Percentiles rank a stretch among this genome's conserved stretches.
Evolutionary conservation across 768 basidiomycete species (phyloP).

Genomic region (Candolleomyces efflorescens): DNA sequence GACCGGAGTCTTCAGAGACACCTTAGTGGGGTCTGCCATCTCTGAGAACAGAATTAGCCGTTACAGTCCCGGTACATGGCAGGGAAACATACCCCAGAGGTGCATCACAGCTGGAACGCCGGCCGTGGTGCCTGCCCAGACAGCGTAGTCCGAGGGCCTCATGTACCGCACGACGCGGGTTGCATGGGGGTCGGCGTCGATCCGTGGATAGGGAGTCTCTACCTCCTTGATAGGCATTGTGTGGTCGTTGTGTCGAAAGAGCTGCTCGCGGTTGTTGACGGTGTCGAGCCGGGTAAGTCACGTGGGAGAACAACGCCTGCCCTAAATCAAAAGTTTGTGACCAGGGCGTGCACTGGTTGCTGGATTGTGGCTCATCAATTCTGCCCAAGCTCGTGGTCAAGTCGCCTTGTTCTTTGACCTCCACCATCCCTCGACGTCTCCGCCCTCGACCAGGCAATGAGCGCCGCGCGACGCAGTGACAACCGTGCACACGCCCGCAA

Average conservation of each 20-base stretch:
- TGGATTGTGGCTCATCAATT: constrained; percentile 1
- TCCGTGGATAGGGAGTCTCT: constrained; percentile 77
- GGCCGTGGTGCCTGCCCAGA: constrained; percentile 77
- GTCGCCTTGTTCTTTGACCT: constrained; percentile 12
- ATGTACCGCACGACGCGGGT: constrained; percentile 86
- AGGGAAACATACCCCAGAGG: constrained; percentile 63
- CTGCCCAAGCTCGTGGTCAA: constrained; percentile 15
- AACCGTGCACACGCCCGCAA: constrained; percentile 31
- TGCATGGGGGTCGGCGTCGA: constrained; percentile 92
- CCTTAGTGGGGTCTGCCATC: constrained; percentile 42
- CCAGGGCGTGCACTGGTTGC: neutral
- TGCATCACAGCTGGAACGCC: constrained; percentile 80
- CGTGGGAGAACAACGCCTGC: constrained; percentile 23
- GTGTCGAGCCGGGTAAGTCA: constrained; percentile 11
- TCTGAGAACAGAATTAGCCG: constrained; percentile 27
- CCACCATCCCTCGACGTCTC: constrained; percentile 8
- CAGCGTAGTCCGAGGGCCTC: constrained; percentile 80
- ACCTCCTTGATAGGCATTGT: constrained; percentile 49
- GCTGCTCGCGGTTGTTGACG: constrained; percentile 27
- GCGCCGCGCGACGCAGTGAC: constrained; percentile 43
- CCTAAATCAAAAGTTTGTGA: constrained; percentile 22
- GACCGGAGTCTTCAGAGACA: constrained; percentile 32
- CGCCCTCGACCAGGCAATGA: constrained; percentile 36
- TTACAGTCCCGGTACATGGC: constrained; percentile 1
- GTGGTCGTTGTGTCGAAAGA: constrained; percentile 1